These are phyloP conservation scores for Hymenoscyphus scutula DNA, from an alignment of 2,329 filamentous ascomycete genomes.

Conservation along the genomic window DNA sequence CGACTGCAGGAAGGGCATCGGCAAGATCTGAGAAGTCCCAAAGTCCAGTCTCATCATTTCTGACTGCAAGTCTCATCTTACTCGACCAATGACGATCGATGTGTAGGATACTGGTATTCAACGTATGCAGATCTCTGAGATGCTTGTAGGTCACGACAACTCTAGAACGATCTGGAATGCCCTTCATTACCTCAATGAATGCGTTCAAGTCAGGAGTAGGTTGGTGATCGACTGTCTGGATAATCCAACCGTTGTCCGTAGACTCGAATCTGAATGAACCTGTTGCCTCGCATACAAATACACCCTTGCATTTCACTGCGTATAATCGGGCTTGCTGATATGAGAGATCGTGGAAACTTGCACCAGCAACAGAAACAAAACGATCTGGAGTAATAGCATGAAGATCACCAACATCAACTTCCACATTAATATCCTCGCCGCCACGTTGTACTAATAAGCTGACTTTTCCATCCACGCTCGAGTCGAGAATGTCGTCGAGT, in stretches of 20 bases:
- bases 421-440: conserved; percentile 80
- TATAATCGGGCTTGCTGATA: conserved; percentile 98
- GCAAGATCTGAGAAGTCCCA: conserved; percentile 93
- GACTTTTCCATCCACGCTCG: conserved; percentile 76
- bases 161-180: conserved; percentile 76
- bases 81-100: conserved; percentile 94
- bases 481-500: conserved; percentile 88
- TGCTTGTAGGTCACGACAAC: conserved; percentile 97
- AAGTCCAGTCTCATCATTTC: conserved; percentile 84
- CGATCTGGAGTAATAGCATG: conserved; percentile 94
- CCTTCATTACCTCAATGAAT: conserved; percentile 88
- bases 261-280: conserved; percentile 95
- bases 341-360: conserved; percentile 91
- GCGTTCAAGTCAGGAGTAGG: conserved; percentile 82
- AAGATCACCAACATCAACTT: conserved; percentile 82
- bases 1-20: conserved; percentile 72
- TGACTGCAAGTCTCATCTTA: conserved; percentile 88
- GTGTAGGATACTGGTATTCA: conserved; percentile 88
- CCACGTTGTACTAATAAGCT: conserved; percentile 83
- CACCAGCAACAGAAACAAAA: conserved; percentile 91
- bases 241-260: conserved; percentile 86
- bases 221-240: conserved; percentile 89
- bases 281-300: conserved; percentile 91
- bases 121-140: conserved; percentile 87
- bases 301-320: conserved; percentile 85